Conservation (phyloP, 352 stramenopile genomes). For the Plasmopara muralis region DNA sequence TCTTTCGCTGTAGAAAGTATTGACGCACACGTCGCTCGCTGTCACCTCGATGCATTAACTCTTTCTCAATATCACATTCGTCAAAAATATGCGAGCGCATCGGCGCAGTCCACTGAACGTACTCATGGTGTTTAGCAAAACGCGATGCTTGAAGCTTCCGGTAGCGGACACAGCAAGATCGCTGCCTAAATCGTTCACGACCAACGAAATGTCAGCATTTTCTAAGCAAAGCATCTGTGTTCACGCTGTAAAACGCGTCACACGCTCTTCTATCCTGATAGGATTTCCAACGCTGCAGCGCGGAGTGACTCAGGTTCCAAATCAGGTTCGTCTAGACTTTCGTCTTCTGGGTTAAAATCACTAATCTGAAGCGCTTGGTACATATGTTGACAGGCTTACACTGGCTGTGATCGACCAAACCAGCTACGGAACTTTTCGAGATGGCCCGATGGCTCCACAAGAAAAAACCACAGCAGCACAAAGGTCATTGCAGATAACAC, state of each 20-base stretch:
- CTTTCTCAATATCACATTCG: too few relatives aligned
- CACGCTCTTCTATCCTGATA: conserved; percentile 17
- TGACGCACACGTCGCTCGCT: too few relatives aligned
- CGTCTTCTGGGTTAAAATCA: neutral
- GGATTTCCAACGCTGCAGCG: neutral
- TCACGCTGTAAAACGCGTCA: neutral
- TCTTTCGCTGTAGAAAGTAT: too few relatives aligned
- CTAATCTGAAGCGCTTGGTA: neutral
- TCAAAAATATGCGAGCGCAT: too few relatives aligned
- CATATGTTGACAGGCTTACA: neutral
- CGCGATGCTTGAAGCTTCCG: too few relatives aligned
- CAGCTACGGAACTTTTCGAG: conserved; percentile 22
- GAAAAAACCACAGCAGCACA: conserved; percentile 30
- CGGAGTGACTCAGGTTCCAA: conserved; percentile 7
- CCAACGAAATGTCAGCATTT: neutral
- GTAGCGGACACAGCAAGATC: too few relatives aligned
- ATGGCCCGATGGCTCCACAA: conserved; percentile 23
- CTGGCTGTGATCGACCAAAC: conserved; percentile 11
- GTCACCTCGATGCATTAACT: too few relatives aligned
- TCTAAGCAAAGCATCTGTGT: neutral
- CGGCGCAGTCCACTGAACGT: too few relatives aligned
- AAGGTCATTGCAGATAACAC: conserved; percentile 29
- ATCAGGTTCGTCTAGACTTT: conserved; percentile 12
- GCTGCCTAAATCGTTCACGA: neutral
- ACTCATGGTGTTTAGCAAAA: too few relatives aligned